Evolutionary conservation across 2,329 filamentous ascomycete genomes (phyloP).

Genomic region (Aspergillus uvarum): DNA sequence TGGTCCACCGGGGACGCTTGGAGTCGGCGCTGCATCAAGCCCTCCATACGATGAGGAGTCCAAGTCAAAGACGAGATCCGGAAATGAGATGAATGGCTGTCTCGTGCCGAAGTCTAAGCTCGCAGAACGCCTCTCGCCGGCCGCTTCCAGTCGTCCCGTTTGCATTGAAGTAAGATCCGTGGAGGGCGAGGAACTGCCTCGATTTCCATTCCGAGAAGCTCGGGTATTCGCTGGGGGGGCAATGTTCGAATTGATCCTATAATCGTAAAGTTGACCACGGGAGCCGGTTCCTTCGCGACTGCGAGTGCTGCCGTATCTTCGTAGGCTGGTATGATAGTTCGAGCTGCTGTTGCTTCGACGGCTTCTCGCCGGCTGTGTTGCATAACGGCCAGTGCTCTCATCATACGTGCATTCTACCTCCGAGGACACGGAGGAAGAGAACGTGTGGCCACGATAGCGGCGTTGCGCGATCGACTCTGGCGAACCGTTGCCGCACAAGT

Average conservation of each 20-base stretch:
- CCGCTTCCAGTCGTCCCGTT: conserved; percentile 32
- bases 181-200: conserved; percentile 73
- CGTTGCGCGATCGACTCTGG: conserved; percentile 33
- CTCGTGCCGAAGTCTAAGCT: conserved; percentile 47
- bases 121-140: conserved; percentile 40
- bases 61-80: conserved; percentile 40
- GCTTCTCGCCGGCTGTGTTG: conserved; percentile 46
- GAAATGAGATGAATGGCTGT: conserved; percentile 35
- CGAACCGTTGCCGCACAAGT: conserved; percentile 32
- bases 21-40: conserved; percentile 81
- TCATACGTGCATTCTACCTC: conserved; percentile 51
- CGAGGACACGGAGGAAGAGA: conserved; percentile 60
- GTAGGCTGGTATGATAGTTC: conserved; percentile 62
- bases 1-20: conserved; percentile 78
- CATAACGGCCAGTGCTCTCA: conserved; percentile 41
- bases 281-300: conserved; percentile 40
- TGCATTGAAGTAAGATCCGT: conserved; percentile 63
- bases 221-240: conserved; percentile 24
- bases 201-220: conserved; percentile 62
- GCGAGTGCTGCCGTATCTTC: conserved; percentile 64
- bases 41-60: conserved; percentile 44
- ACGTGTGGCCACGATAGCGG: conserved; percentile 58
- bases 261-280: conserved; percentile 38
- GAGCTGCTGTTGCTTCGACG: conserved; percentile 80
- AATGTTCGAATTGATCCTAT: conserved; percentile 26